Evolutionary conservation across 768 basidiomycete species (phyloP).

Genomic region (Calocybe cyanea): DNA sequence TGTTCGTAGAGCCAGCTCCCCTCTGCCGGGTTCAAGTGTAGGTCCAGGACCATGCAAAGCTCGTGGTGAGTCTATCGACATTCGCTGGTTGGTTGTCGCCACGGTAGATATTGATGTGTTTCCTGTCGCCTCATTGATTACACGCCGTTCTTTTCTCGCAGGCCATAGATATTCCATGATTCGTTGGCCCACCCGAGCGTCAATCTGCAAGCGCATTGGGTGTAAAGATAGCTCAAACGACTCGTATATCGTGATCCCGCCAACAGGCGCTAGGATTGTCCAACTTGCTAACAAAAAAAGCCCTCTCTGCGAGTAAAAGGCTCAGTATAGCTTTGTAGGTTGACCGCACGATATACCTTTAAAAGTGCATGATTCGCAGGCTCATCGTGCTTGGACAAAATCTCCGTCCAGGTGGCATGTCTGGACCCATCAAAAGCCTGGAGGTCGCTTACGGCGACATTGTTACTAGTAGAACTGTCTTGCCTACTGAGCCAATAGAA

Average conservation of each 20-base stretch:
- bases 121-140: slow-evolving; percentile 19
- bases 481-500: slow-evolving; percentile 84
- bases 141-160: slow-evolving; percentile 43
- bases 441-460: slow-evolving; percentile 69
- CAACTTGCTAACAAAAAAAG: slow-evolving; percentile 77
- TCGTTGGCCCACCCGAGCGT: slow-evolving; percentile 72
- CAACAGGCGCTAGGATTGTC: slow-evolving; percentile 85
- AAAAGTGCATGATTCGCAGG: slow-evolving; percentile 65
- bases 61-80: slow-evolving; percentile 52
- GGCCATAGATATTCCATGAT: slow-evolving; percentile 92
- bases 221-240: slow-evolving; percentile 78
- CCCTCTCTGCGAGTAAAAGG: slow-evolving; percentile 45
- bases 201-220: slow-evolving; percentile 83
- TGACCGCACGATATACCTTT: slow-evolving; percentile 44
- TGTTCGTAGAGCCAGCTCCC: slow-evolving; percentile 36
- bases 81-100: slow-evolving; percentile 20
- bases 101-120: slow-evolving; percentile 14
- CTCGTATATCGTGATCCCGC: slow-evolving; percentile 88
- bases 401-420: slow-evolving; percentile 83
- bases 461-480: slow-evolving; percentile 83
- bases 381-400: slow-evolving; percentile 74
- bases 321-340: background rate
- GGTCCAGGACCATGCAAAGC: slow-evolving; percentile 22
- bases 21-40: slow-evolving; percentile 4
- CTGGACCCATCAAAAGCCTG: slow-evolving; percentile 84